Evolutionary conservation across 768 basidiomycete genomes (phyloP).

Genomic region (Macrolepiota albuminosa): DNA sequence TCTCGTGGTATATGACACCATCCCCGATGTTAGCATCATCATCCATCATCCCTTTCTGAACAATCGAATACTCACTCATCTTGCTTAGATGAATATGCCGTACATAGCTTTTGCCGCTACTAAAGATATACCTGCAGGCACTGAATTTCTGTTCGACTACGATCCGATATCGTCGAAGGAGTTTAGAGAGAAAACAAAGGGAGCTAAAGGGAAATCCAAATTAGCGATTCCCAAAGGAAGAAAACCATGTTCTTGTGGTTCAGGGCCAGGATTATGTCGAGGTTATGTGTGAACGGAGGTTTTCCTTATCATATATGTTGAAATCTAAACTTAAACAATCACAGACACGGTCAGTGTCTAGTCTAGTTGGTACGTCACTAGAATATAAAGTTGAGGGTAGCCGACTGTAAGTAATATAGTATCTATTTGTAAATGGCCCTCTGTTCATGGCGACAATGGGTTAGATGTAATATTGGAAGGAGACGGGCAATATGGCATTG

Average conservation of each 20-base stretch:
- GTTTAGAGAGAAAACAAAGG: constrained; percentile 1
- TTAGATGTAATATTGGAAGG: no score
- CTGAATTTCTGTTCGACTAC: constrained; percentile 66
- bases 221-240: constrained; percentile 23
- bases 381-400: no score
- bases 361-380: no score
- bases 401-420: no score
- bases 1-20: constrained; percentile 58
- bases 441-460: no score
- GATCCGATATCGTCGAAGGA: constrained; percentile 35
- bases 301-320: no score
- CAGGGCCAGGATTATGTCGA: constrained; percentile 11
- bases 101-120: constrained; percentile 58
- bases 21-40: constrained; percentile 40
- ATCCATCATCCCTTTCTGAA: neutral
- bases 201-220: constrained; percentile 22
- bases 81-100: constrained; percentile 43
- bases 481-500: no score
- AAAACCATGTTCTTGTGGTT: constrained; percentile 32
- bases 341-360: no score
- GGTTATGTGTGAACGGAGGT: constrained; percentile 16
- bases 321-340: no score
- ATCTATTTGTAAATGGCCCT: no score
- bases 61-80: neutral
- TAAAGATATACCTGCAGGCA: constrained; percentile 39